Evolutionary conservation across 495 filamentous ascomycete species (phyloP), one percentile per base, ranked within the genome.

Genomic region (Talaromyces borbonicus): DNA sequence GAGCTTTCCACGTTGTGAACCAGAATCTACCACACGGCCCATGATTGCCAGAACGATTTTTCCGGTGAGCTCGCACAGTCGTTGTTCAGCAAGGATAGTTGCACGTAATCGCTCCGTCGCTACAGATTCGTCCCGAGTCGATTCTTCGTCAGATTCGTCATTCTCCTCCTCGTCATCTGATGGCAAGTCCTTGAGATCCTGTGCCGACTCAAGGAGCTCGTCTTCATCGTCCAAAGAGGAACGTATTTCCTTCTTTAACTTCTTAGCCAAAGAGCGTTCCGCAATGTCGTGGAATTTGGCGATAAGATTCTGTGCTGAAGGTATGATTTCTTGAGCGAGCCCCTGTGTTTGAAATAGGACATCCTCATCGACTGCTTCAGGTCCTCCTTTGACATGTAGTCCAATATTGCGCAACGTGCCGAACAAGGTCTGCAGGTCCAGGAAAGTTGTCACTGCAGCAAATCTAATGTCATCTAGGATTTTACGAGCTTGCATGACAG

Each of bases 401-500:
- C 66, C 56, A 57, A 58, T 40, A 54, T 65, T 68, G 22, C 79
- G 77, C 15, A 95, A 68, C 4, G 84, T 81, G 32, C 83, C 74
- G 51, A 94, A 92, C 9, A 90, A 61, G n/a, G 80, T 81, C 55
- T 84, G 78, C 3, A 94, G 59, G 45, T 97, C 90, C 19, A 95
- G 80, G 24, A 92, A 71, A 3, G 74, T 77, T 27, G 82, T 79
- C 1, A 82, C 78, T 22, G 88, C 80, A n/a, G 76, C 70, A 12
- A 90, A 70, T 26, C 88, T 82, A 19, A 96, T 66, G 31, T 83
- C 74, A 52, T 95, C 89, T 20, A 85, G 74, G 9, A 79, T 58
- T 11, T 60, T 50, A 8, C 68, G 71, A n/a, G 53, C 27, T 31
- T 68, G 69, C 51, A 93, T 78, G 27, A 86, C 78, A n/a, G 69